Evolutionary conservation across 1,139 yeast genomes (phyloP), one percentile per base, ranked within the genome.

Genomic region (Suhomyces choctaworum): DNA sequence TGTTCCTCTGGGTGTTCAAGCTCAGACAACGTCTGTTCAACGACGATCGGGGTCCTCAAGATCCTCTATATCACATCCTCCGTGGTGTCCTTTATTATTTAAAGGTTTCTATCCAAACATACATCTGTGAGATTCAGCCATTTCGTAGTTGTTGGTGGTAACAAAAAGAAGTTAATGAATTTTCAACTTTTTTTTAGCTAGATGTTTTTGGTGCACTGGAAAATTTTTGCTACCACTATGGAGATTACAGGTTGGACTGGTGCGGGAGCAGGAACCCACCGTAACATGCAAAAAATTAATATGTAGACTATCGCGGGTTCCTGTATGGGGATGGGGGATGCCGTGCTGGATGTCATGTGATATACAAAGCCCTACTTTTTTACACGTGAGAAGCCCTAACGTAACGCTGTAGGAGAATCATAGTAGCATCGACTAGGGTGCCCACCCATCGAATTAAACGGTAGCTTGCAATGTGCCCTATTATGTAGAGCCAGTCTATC

Each of bases 111-210:
- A 22, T 34, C 17, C 27, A 29, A 31, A 82, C 89, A 76, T 82
- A 82, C 92, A 80, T 86, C 96, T 86, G 80, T 88, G 95, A 72
- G 95, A 83, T 80, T 86, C 95, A 80, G 95, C 92, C 96, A 87
- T 87, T 76, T 69, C 52, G 50, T 54, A 37, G 41, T 39, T 34
- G 28, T 31, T 25, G 40, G 22, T 36, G 40, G 31, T 33, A 37
- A 27, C 35, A 37, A 29, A 35, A 37, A 37, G 41, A 37, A 38
- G 38, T 37, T 31, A 29, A 35, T 33, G 38, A 33, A 31, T 31
- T 34, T 33, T 37, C 42, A 44, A 41, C 39, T 36, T 44, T 44
- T 44, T 46, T 43, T 44, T 37, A 30, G 27, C 31, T 34, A 32
- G 37, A 37, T 37, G 40, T 32, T 32, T 30, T 25, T 37, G 40